Percentiles rank a stretch among this genome's conserved stretches.
phyloP scores from a whole-genome alignment of 139 green algal species.

The Volvox africanus region DNA sequence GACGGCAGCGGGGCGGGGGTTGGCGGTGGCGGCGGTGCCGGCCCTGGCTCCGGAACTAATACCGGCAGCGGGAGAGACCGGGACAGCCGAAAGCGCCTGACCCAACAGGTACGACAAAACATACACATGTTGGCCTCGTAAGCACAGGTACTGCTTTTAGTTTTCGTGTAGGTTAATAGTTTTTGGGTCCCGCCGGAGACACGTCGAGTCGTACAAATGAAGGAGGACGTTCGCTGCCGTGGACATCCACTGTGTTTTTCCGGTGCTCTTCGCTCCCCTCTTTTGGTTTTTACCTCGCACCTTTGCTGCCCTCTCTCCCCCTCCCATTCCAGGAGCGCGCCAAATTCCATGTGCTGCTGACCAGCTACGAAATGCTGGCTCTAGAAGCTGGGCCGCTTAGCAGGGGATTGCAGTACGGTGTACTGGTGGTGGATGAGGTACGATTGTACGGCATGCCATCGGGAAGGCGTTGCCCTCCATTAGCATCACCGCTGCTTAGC shows the following conservation, averaged over 20 bases:
- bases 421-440: conserved; percentile 58
- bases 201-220: no score
- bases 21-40: neutral
- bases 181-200: no score
- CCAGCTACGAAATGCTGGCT: conserved; percentile 72
- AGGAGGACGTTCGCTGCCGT: no score
- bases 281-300: neutral
- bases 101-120: neutral
- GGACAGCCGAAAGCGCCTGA: neutral
- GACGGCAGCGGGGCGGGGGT: neutral
- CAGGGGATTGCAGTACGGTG: conserved; percentile 63
- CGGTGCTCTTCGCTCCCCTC: no score
- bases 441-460: neutral
- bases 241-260: neutral
- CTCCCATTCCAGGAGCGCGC: conserved; percentile 58
- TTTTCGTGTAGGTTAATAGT: no score
- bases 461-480: no score
- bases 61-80: neutral
- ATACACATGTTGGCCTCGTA: no score
- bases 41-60: neutral
- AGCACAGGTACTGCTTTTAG: no score
- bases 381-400: conserved; percentile 57
- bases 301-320: neutral
- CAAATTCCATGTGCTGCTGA: conserved; percentile 82
- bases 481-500: neutral